phyloP scores from a whole-genome alignment of 768 basidiomycete genomes.

The Podaxis sp. region DNA sequence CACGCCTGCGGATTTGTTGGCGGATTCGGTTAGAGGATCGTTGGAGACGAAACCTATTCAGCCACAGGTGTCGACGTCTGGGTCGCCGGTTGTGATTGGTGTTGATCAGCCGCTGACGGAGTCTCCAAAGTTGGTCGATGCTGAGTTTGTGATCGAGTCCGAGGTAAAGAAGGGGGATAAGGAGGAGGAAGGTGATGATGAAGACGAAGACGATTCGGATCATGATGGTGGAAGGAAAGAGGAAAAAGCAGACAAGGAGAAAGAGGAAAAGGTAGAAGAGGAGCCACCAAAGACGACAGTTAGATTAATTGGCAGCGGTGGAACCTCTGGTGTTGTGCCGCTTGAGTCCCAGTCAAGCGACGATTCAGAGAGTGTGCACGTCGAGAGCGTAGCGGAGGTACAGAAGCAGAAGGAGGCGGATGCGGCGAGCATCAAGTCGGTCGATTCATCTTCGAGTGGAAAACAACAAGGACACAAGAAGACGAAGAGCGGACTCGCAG shows the following conservation, averaged over 20 bases:
- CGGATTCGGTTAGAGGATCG: slow-evolving; percentile 6
- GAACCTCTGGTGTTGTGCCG: slow-evolving; percentile 36
- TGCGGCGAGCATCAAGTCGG: slow-evolving; percentile 32
- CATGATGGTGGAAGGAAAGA: not conserved
- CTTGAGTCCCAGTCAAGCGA: slow-evolving; percentile 9
- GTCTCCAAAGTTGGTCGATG: slow-evolving; percentile 5
- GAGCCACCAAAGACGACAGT: slow-evolving; percentile 42
- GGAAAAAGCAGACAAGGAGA: slow-evolving; percentile 7
- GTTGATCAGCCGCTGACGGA: slow-evolving; percentile 1
- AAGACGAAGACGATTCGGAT: not conserved
- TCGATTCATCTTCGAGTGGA: slow-evolving; percentile 27
- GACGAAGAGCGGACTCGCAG: slow-evolving; percentile 55
- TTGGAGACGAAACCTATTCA: slow-evolving; percentile 1
- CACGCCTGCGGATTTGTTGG: slow-evolving; percentile 1
- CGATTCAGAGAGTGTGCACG: slow-evolving; percentile 26
- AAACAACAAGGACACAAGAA: slow-evolving; percentile 46
- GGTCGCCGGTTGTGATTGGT: not conserved
- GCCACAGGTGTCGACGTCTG: not conserved
- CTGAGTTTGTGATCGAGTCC: not conserved
- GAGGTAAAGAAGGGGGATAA: not conserved
- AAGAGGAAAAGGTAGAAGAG: slow-evolving; percentile 7
- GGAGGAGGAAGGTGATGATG: slow-evolving; percentile 7
- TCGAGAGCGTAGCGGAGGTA: slow-evolving; percentile 24
- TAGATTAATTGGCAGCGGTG: slow-evolving; percentile 58
- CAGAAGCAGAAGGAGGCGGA: slow-evolving; percentile 37